Evolutionary conservation across 2,329 filamentous ascomycete species (phyloP).

Genomic region (Lachnellula willkommii): DNA sequence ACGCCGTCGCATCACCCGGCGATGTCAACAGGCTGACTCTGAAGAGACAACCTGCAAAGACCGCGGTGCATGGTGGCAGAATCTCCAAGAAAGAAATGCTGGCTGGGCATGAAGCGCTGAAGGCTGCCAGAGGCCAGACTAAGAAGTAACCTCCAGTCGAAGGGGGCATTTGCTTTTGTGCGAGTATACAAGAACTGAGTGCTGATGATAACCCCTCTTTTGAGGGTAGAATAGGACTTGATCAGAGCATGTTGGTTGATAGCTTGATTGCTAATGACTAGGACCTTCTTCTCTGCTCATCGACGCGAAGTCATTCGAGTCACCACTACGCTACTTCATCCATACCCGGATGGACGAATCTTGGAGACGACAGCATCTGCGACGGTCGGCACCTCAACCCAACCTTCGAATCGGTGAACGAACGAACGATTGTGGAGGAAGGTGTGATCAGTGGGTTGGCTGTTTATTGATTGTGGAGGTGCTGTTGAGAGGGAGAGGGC

Average conservation of each 20-base stretch:
- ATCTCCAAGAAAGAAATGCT: constrained; percentile 24
- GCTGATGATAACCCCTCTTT: constrained; percentile 22
- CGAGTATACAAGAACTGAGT: constrained; percentile 10
- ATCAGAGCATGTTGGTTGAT: constrained; percentile 18
- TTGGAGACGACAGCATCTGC: constrained; percentile 5
- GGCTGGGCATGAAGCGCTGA: constrained; percentile 20
- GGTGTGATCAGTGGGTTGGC: not conserved
- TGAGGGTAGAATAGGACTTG: constrained; percentile 27
- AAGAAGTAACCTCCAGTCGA: constrained; percentile 15
- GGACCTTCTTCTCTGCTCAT: constrained; percentile 13
- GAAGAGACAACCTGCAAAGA: constrained; percentile 7
- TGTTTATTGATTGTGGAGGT: not conserved
- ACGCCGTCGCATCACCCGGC: constrained; percentile 3
- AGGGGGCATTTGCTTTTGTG: constrained; percentile 4
- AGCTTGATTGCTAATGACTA: constrained; percentile 13
- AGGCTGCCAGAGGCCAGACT: constrained; percentile 1
- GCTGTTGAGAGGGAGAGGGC: not conserved
- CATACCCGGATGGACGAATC: not conserved
- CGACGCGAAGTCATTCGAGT: constrained; percentile 6
- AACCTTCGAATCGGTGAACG: not conserved
- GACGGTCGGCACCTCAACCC: not conserved
- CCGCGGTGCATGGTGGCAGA: constrained; percentile 12
- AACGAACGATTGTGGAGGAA: not conserved
- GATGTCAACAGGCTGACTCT: not conserved
- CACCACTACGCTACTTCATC: not conserved